These are phyloP conservation scores for Fragilaria crotonensis DNA, from an alignment of 108 stramenopile genomes.

Conservation along the genomic window DNA sequence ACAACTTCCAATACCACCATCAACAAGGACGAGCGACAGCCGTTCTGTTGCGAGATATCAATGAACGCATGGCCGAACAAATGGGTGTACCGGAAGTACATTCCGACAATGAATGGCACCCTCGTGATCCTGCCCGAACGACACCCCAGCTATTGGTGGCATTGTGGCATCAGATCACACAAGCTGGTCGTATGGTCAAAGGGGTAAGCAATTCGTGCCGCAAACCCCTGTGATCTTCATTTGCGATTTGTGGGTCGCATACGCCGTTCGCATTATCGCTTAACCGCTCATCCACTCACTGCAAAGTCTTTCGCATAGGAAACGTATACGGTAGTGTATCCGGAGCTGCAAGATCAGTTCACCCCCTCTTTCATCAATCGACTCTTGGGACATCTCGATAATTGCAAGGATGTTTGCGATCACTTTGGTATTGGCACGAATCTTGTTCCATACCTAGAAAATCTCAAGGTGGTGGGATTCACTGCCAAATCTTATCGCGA, in stretches of 20 bases:
- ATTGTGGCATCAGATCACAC: constrained; percentile 59
- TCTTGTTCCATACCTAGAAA: constrained; percentile 38
- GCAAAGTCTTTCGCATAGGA: constrained; percentile 13
- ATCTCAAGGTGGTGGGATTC: constrained; percentile 44
- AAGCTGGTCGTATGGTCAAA: constrained; percentile 45
- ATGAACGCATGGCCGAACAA: too few species aligned
- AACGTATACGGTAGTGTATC: constrained; percentile 58
- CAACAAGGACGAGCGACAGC: too few species aligned
- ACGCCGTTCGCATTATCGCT: constrained; percentile 1
- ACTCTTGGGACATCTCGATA: constrained; percentile 71
- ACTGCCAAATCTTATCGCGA: constrained; percentile 67
- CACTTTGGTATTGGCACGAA: constrained; percentile 66
- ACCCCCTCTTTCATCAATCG: constrained; percentile 44
- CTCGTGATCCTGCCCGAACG: constrained; percentile 42
- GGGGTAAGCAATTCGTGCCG: too few species aligned
- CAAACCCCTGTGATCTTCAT: too few species aligned
- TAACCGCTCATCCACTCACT: background rate
- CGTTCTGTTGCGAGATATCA: too few species aligned
- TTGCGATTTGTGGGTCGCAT: background rate
- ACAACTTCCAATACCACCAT: too few species aligned
- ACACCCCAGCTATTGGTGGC: constrained; percentile 61
- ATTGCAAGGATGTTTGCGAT: constrained; percentile 85
- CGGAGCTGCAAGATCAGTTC: constrained; percentile 48
- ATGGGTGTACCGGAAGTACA: too few species aligned
- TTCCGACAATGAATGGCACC: constrained; percentile 24